A percentile compares a stretch with the other conserved stretches of the same genome.
Conservation (phyloP, 805 yeast species). For the Suhomyces kilbournensis region DNA sequence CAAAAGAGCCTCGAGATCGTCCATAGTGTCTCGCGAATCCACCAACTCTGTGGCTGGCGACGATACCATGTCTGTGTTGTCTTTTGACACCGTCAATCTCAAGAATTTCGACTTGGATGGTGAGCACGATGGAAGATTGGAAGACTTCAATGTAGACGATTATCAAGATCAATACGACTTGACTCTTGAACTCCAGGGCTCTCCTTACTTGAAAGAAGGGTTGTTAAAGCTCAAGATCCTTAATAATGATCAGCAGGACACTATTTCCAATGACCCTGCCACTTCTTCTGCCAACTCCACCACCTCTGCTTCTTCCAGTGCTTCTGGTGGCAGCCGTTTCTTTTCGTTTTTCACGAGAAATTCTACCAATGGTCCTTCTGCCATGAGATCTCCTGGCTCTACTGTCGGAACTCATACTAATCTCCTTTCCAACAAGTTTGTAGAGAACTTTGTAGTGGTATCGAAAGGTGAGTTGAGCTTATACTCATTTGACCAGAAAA, state of each 20-base stretch:
- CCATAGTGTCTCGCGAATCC: conserved; percentile 34
- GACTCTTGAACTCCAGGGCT: conserved; percentile 62
- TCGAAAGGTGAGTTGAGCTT: conserved; percentile 63
- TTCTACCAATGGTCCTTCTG: not conserved
- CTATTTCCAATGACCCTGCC: conserved; percentile 9
- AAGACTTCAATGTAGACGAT: conserved; percentile 37
- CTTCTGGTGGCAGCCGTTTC: conserved; percentile 16
- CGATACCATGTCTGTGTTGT: conserved; percentile 32
- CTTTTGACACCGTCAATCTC: conserved; percentile 32
- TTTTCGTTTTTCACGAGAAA: conserved; percentile 26
- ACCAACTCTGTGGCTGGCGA: conserved; percentile 17
- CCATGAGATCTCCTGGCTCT: conserved; percentile 1
- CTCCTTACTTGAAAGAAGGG: conserved; percentile 81
- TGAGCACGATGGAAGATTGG: conserved; percentile 17
- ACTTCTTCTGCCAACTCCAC: conserved; percentile 16
- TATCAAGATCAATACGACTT: conserved; percentile 53
- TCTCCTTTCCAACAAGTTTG: conserved; percentile 28
- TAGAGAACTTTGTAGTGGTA: conserved; percentile 60
- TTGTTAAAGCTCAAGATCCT: conserved; percentile 43
- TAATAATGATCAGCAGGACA: conserved; percentile 38
- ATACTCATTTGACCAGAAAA: conserved; percentile 51
- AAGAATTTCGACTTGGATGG: conserved; percentile 11
- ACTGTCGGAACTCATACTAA: conserved; percentile 10
- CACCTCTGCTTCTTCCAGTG: conserved; percentile 6
- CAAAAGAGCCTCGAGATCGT: conserved; percentile 33